A percentile compares a stretch with the other conserved stretches of the same genome.
phyloP scores from a whole-genome alignment of 768 basidiomycete genomes.

The Peribolospora kevripleyi region DNA sequence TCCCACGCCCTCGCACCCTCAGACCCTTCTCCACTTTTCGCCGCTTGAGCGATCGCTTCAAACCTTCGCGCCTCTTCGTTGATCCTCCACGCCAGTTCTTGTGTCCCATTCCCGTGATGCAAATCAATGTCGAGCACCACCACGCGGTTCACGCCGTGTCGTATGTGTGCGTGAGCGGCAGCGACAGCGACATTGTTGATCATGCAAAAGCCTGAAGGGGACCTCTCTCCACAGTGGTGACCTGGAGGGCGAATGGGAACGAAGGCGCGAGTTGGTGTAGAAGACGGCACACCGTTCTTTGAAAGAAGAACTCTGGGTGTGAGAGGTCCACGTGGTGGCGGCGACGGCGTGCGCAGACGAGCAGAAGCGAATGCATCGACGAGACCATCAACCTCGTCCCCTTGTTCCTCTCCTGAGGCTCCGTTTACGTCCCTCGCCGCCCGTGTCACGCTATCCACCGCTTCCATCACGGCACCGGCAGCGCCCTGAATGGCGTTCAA shows the following conservation, averaged over 20 bases:
- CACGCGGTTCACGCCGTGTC: constrained; percentile 49
- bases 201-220: constrained; percentile 58
- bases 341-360: background rate
- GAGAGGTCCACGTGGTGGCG: background rate
- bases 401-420: background rate
- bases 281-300: no score
- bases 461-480: constrained; percentile 61
- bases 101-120: constrained; percentile 68
- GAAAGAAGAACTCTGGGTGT: background rate
- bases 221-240: constrained; percentile 4
- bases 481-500: constrained; percentile 57
- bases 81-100: constrained; percentile 70
- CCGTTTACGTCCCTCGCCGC: constrained; percentile 14
- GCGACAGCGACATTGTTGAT: constrained; percentile 79
- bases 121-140: constrained; percentile 82
- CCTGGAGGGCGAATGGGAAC: constrained; percentile 46
- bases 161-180: constrained; percentile 69
- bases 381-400: background rate
- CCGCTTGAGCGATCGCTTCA: no score
- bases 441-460: constrained; percentile 39
- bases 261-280: constrained; percentile 30
- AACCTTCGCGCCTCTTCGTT: constrained; percentile 57
- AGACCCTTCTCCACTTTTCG: constrained; percentile 25
- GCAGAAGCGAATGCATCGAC: constrained; percentile 6
- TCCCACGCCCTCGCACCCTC: constrained; percentile 16